Base-by-base conservation (phyloP, 345 rosid genomes). In the Mallotus nudiflorus region DNA sequence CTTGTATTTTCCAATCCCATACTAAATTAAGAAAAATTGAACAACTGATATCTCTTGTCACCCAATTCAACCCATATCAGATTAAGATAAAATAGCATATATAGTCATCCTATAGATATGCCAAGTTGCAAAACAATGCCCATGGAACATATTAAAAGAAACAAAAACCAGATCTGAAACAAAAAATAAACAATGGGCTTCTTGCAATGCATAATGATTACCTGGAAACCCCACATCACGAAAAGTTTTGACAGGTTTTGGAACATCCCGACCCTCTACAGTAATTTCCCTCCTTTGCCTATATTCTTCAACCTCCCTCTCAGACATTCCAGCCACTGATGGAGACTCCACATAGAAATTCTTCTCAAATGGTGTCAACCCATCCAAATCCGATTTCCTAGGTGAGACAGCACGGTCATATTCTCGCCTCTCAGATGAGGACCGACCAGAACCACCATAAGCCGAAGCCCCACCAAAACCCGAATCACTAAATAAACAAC, bases 141-240 rank as follows among this genome's bases (percentile, higher is more conserved):
- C 40, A 28, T 35, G 9, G n/a, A 22, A 14, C 25, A 54, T 62
- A 52, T 40, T 35, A 13, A 35, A 13, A 15, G n/a, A 37, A 1
- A 25, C 39, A 19, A 55, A 14, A 44, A 42, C 20, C 5, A 15
- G 22, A 37, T 27, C 22, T 19, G 6, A 20, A 35, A 63, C n/a
- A 16, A 15, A 0, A 9, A 24, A 54, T 22, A 12, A 24, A 69
- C 3, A 29, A 56, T 2, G 1, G 25, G 27, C 59, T 18, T 29
- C 24, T 51, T 37, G 6, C 24, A 70, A 65, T 33, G 59, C 63
- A 64, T 39, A 45, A 15, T 61, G 49, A 40, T 58, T 78, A 92
- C 99, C 99, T 19, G 99, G 99, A 84, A 96, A 91, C 35, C 99
- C 97, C 39, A 86, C 82, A 75, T 96, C 97, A 16, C 71, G 68